Evolutionary conservation across 2,329 filamentous ascomycete species (phyloP).

Genomic region (Monilinia fructigena): DNA sequence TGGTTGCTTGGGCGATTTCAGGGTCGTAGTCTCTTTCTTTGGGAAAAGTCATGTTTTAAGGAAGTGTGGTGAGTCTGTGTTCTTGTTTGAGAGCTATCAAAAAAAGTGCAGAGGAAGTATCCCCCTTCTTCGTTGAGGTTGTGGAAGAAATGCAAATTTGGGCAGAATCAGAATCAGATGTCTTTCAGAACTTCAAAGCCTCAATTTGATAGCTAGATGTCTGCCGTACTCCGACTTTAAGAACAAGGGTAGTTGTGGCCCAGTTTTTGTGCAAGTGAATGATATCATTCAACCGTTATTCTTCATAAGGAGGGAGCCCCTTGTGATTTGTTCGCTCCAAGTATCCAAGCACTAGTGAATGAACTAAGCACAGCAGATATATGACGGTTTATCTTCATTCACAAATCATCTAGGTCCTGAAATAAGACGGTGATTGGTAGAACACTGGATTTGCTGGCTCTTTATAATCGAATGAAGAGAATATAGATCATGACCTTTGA

Average conservation of each 20-base stretch:
- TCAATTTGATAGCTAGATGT: neutral
- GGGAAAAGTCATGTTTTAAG: neutral
- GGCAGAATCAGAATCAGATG: neutral
- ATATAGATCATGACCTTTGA: neutral
- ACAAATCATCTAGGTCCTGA: neutral
- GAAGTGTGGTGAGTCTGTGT: neutral
- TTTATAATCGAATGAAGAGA: neutral
- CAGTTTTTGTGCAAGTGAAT: neutral
- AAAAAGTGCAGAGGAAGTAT: neutral
- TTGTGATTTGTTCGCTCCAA: neutral
- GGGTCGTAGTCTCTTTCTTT: slow-evolving; percentile 11
- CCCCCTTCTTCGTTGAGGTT: neutral
- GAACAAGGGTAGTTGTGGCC: neutral
- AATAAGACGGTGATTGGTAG: neutral
- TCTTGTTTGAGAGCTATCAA: neutral
- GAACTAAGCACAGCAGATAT: neutral
- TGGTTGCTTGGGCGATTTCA: slow-evolving; percentile 16
- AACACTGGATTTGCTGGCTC: neutral
- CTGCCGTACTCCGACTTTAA: neutral
- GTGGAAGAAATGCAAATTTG: neutral
- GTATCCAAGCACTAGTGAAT: neutral
- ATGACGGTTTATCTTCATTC: neutral
- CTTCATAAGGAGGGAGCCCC: neutral
- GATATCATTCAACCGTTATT: neutral
- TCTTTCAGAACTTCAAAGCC: neutral